phyloP scores from a whole-genome alignment of 2,329 filamentous ascomycete genomes.

The Rhinocladiella similis region DNA sequence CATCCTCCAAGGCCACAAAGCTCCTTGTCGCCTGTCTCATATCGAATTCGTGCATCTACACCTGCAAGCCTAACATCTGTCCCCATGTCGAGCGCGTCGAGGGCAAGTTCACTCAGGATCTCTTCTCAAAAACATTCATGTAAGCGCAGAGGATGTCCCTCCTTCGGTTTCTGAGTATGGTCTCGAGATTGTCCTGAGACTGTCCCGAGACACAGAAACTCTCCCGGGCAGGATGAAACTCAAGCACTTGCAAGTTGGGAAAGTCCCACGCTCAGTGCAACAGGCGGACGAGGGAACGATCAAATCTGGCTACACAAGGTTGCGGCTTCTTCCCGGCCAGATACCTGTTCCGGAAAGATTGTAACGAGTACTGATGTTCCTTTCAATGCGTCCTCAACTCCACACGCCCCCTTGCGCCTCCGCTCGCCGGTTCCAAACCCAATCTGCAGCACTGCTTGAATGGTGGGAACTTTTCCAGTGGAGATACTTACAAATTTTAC shows the following conservation, averaged over 20 bases:
- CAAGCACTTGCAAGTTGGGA: not conserved
- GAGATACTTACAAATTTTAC: not conserved
- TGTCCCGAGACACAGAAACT: too few relatives aligned
- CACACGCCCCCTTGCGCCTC: constrained; percentile 3
- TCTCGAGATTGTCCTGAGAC: not conserved
- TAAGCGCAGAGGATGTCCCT: not conserved
- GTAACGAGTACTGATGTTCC: not conserved
- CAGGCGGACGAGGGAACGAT: constrained; percentile 6
- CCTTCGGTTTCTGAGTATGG: constrained; percentile 1
- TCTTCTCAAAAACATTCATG: constrained; percentile 5
- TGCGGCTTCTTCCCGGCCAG: not conserved
- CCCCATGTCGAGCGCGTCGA: not conserved
- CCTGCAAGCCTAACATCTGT: not conserved
- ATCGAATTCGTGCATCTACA: not conserved
- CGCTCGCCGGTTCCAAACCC: not conserved
- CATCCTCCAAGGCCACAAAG: too few relatives aligned
- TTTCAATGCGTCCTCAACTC: not conserved
- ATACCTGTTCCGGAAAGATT: not conserved
- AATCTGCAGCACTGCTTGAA: constrained; percentile 6
- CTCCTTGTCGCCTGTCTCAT: not conserved
- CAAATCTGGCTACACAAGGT: not conserved
- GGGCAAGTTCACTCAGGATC: constrained; percentile 1
- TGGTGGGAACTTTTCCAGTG: not conserved
- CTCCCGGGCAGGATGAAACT: not conserved
- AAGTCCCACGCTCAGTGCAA: not conserved